Conservation (phyloP, 306 rosid species). For the Clitoria ternatea region DNA sequence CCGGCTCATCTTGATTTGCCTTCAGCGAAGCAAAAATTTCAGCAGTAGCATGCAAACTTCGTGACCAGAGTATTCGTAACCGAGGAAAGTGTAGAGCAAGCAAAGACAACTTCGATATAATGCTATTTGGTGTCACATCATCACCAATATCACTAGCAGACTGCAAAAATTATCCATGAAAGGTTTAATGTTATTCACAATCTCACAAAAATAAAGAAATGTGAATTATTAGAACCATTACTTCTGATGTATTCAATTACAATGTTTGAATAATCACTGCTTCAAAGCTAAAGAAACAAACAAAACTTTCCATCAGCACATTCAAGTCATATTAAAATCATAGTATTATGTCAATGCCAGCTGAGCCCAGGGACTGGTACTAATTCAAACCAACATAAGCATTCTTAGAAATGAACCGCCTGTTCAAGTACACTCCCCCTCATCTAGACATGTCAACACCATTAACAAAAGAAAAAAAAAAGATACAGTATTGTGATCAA, state of each 20-base stretch:
- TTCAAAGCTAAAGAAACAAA: slow-evolving; percentile 10
- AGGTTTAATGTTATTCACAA: slow-evolving; percentile 14
- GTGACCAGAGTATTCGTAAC: slow-evolving; percentile 90
- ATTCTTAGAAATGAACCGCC: not conserved
- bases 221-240: not conserved
- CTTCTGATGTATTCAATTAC: not conserved
- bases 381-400: not conserved
- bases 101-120: slow-evolving; percentile 88
- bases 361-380: not conserved
- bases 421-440: not conserved
- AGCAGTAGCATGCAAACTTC: slow-evolving; percentile 90
- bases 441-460: not conserved
- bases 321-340: not conserved
- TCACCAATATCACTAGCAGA: slow-evolving; percentile 94
- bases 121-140: slow-evolving; percentile 83
- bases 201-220: slow-evolving; percentile 2
- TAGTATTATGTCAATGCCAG: too few species aligned
- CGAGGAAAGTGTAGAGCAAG: slow-evolving; percentile 91
- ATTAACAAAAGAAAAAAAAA: not conserved
- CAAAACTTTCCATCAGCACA: not conserved
- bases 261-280: not conserved
- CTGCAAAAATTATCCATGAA: slow-evolving; percentile 44
- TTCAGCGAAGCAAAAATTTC: slow-evolving; percentile 83
- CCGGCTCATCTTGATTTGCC: slow-evolving; percentile 96
- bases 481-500: not conserved